phyloP scores from a whole-genome alignment of 148 eudicot species.

The Camellia granthamiana region DNA sequence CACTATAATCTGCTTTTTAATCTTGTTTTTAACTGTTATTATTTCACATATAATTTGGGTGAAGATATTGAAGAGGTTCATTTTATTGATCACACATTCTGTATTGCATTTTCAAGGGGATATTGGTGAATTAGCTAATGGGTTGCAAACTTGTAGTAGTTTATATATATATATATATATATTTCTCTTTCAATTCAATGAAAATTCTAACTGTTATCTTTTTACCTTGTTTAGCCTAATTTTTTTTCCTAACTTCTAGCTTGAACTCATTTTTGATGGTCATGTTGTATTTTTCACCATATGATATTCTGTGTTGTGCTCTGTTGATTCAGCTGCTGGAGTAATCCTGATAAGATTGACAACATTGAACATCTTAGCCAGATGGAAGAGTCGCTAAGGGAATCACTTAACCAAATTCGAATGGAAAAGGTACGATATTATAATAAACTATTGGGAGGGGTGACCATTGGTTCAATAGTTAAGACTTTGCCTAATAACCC shows the following conservation, averaged over 20 bases:
- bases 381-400: conserved; percentile 82
- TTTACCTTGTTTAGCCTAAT: background rate
- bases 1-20: background rate
- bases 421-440: conserved; percentile 61
- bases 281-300: background rate
- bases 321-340: conserved; percentile 65
- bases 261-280: too few relatives aligned
- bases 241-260: background rate
- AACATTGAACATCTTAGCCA: conserved; percentile 70
- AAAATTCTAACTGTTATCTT: background rate
- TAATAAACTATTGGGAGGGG: background rate
- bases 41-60: background rate
- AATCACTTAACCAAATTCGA: conserved; percentile 61
- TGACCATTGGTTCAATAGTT: too few relatives aligned
- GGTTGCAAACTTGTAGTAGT: background rate
- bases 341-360: conserved; percentile 75
- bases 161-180: background rate
- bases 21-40: background rate
- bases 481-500: too few relatives aligned
- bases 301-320: background rate
- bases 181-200: background rate
- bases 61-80: background rate
- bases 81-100: background rate
- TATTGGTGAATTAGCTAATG: background rate
- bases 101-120: background rate